phyloP scores from a whole-genome alignment of 495 filamentous ascomycete genomes.

The Lindgomyces ingoldianus region DNA sequence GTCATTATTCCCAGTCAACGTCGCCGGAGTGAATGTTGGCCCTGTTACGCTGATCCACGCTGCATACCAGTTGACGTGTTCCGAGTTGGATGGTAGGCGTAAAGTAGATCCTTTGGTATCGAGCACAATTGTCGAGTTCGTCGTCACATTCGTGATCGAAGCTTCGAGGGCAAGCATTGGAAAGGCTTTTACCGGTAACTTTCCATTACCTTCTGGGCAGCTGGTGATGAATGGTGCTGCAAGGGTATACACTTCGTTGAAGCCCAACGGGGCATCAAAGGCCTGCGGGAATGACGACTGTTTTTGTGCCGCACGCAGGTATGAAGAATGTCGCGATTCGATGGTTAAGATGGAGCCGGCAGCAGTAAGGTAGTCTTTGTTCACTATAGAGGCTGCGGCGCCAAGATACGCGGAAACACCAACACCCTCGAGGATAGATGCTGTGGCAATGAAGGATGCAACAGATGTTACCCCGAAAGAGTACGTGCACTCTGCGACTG shows the following conservation, averaged over 20 bases:
- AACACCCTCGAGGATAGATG: slow-evolving; percentile 56
- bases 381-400: slow-evolving; percentile 59
- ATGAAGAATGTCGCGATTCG: slow-evolving; percentile 62
- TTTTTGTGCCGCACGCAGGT: slow-evolving; percentile 55
- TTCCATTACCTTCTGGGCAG: slow-evolving; percentile 57
- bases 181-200: slow-evolving; percentile 60
- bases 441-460: slow-evolving; percentile 54
- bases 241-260: slow-evolving; percentile 63
- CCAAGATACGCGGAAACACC: slow-evolving; percentile 56
- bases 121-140: slow-evolving; percentile 26
- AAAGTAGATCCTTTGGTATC: slow-evolving; percentile 30
- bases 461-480: slow-evolving; percentile 56
- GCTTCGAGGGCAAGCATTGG: slow-evolving; percentile 33
- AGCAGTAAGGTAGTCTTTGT: slow-evolving; percentile 56
- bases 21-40: slow-evolving; percentile 39
- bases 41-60: slow-evolving; percentile 49
- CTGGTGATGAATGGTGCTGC: slow-evolving; percentile 60
- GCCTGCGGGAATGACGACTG: slow-evolving; percentile 56
- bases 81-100: slow-evolving; percentile 12
- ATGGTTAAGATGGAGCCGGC: slow-evolving; percentile 64
- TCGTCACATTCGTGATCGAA: slow-evolving; percentile 17
- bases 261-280: slow-evolving; percentile 59
- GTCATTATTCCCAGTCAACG: slow-evolving; percentile 8
- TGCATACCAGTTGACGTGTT: slow-evolving; percentile 32
- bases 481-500: slow-evolving; percentile 59